Base-by-base conservation (phyloP, 2,329 filamentous ascomycete genomes). In the Ophiocordyceps sinensis region DNA sequence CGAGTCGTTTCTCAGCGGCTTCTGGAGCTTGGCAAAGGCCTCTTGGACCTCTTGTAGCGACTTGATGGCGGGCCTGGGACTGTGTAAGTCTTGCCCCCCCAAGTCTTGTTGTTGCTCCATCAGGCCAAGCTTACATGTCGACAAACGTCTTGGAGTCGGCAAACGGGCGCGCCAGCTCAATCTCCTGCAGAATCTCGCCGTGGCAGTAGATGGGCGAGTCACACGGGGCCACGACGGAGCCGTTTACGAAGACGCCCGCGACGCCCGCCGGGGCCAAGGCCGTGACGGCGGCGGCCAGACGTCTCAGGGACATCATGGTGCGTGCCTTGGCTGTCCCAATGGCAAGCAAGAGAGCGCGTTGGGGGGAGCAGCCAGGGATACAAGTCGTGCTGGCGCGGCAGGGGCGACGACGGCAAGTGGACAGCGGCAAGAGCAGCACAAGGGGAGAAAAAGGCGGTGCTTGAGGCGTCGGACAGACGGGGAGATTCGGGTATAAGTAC, bases 101-200 rank as follows among this genome's bases (percentile, higher is more conserved):
- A n/a, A n/a, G 17, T 26, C 4, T 19, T 10, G n/a, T 17, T 10
- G 32, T 9, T 26, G 23, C 9, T 26, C 6, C 9, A 26, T 5
- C 5, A 3, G 23, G 23, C 3, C 23, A 35, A 17, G 17, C 65
- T 61, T 61, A 76, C 73, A 81, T 75, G 53, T 83, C 79, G 36
- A 82, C 79, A 53, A 81, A 82, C 1, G 77, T 81, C 65, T 82
- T 83, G 44, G 77, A 82, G 59, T 82, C 79, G 13, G 64, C 59
- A 48, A 82, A 82, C 1, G 77, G 77, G 21, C 62, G 64, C 3
- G 78, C 78, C 10, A 82, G 63, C 60, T 82, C 69, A 38, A 83
- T 70, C 46, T 75, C 66, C 44, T 68, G 65, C 3, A 83, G 65
- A 12, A 82, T 66, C 0, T 79, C 73, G 38, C 79, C 79, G 47